Evolutionary conservation across 208 protist species (phyloP), one percentile per base, ranked within the genome.

Genomic region (Blastocrithidia nonstop): DNA sequence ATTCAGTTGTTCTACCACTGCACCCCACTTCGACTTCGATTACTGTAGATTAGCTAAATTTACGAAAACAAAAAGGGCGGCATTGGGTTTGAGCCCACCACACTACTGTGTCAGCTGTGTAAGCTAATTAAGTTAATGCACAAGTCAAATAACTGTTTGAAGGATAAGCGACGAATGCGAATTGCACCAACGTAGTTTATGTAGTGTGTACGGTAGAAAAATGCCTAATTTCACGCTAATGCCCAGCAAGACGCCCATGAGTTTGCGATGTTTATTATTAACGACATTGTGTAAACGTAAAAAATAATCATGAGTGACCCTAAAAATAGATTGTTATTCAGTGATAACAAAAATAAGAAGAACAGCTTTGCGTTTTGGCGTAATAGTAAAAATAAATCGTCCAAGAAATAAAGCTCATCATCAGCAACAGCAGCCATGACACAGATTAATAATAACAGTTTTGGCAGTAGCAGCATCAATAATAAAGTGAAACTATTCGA

Each of bases 241-340:
- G 58, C 68, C 58, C 85, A 94, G 61, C 82, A 91, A n/a, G 85
- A 94, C 57, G 81, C 85, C 4, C 85, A 94, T 54, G 85, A 94
- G 62, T 91, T 91, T 60, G 54, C 71, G 7, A 73, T 89, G 61
- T 94, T 87, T 45, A 15, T 94, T n/a, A 42, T 94, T 13, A 89
- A 77, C 43, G 72, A 75, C 38, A 86, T 94, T 27, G 70, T 75
- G 7, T 81, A 94, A 17, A 74, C 63, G 31, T 75, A 89, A 46
- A 57, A 63, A 41, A 51, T 48, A n/a, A 79, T 85, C 36, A 85
- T 87, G 71, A 42, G 44, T 8, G 55, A 83, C 53, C 62, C 70
- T 21, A 64, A 50, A 43, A 83, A 80, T 53, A 50, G 53, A n/a
- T 43, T 55, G 19, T 24, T 89, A 17, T 81, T 85, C 20, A 48